Percentiles rank a stretch among this genome's conserved stretches.
phyloP scores from a whole-genome alignment of 768 basidiomycete genomes.

The Tricholomella constricta region DNA sequence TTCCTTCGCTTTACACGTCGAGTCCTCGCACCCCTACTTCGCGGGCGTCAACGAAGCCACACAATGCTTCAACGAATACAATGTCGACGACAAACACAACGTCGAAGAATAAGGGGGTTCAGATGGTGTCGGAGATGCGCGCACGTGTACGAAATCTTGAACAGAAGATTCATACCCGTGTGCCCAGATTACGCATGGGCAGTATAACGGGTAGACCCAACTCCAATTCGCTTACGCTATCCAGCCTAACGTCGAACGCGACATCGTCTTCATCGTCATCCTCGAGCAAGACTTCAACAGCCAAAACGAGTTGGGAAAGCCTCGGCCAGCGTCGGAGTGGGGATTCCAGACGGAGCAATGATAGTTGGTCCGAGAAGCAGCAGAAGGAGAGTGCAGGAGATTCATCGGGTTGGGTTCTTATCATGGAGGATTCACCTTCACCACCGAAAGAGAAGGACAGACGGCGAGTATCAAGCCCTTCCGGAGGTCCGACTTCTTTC shows the following conservation, averaged over 20 bases:
- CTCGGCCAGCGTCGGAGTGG: conserved; percentile 41
- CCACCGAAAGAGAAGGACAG: conserved; percentile 58
- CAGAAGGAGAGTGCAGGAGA: conserved; percentile 56
- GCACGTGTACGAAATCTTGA: conserved; percentile 81
- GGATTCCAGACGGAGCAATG: conserved; percentile 48
- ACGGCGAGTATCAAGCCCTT: conserved; percentile 65
- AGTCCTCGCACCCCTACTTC: conserved; percentile 49
- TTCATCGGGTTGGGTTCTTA: conserved; percentile 82
- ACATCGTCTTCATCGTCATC: conserved; percentile 40
- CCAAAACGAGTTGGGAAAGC: conserved; percentile 46
- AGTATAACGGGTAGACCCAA: conserved; percentile 64
- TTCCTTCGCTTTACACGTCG: conserved; percentile 51
- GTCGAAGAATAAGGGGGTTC: conserved; percentile 79
- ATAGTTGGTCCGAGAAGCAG: conserved; percentile 45
- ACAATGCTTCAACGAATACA: conserved; percentile 40
- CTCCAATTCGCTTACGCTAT: conserved; percentile 36
- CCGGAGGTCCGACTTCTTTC: conserved; percentile 51
- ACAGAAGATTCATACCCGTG: conserved; percentile 85
- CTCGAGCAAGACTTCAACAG: conserved; percentile 40
- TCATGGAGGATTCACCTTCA: conserved; percentile 85
- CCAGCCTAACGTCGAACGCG: conserved; percentile 28
- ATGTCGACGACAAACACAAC: conserved; percentile 48
- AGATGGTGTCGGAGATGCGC: conserved; percentile 93
- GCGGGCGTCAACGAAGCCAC: conserved; percentile 40
- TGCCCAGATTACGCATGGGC: conserved; percentile 81